These are phyloP conservation scores for Heritiera fomes DNA, from an alignment of 345 rosid species.

Conservation along the genomic window DNA sequence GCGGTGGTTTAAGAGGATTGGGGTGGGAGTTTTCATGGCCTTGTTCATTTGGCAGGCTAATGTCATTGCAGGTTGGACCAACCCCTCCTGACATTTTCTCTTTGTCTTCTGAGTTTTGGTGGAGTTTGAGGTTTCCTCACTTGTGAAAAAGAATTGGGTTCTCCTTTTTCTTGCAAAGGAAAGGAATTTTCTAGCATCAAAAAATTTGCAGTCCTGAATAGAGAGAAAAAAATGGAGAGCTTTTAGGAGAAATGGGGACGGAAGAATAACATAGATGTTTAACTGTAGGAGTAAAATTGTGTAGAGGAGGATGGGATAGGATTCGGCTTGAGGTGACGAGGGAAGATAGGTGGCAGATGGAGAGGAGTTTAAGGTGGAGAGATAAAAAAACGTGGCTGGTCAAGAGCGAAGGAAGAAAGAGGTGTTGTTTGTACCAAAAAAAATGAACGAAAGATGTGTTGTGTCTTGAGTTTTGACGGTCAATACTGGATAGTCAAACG, in stretches of 20 bases:
- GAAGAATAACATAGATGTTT: too few relatives aligned
- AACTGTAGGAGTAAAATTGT: too few relatives aligned
- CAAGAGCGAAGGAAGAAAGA: too few relatives aligned
- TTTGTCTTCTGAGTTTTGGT: not conserved
- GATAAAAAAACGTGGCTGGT: not conserved
- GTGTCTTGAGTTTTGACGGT: too few relatives aligned
- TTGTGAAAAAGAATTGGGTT: not conserved
- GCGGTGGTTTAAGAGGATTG: constrained; percentile 10
- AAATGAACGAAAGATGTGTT: too few relatives aligned
- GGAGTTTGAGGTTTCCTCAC: not conserved
- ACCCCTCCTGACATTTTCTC: constrained; percentile 75
- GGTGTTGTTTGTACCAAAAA: too few relatives aligned
- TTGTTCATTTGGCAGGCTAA: constrained; percentile 51
- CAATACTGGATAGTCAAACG: too few relatives aligned
- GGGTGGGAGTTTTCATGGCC: constrained; percentile 24
- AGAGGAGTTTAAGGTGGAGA: not conserved
- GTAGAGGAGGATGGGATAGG: not conserved
- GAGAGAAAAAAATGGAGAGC: not conserved
- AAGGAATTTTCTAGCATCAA: not conserved
- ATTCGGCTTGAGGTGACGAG: not conserved
- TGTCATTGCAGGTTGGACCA: constrained; percentile 60
- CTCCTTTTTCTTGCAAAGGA: not conserved
- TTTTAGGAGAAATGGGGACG: not conserved
- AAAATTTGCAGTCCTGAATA: not conserved
- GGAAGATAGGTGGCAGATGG: not conserved